phyloP scores from a whole-genome alignment of 352 stramenopile species.

The Phytophthora megakarya region DNA sequence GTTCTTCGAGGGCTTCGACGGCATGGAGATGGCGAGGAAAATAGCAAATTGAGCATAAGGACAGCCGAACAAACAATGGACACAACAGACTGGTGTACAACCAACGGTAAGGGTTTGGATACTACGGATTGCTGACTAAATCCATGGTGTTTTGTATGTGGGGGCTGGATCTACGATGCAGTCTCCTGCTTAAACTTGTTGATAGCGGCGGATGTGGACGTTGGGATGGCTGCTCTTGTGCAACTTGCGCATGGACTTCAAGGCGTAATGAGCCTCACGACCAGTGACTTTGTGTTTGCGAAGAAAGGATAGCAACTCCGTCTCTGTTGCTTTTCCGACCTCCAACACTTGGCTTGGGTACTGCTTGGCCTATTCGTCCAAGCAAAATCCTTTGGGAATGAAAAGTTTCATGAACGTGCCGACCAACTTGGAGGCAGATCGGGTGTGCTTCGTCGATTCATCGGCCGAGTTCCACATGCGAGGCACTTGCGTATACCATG shows the following conservation, averaged over 20 bases:
- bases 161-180: background rate
- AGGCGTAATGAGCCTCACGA: conserved; percentile 5
- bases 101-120: too few species aligned
- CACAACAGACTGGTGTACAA: too few species aligned
- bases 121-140: too few species aligned
- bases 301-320: conserved; percentile 1
- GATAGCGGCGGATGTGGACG: background rate
- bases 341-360: conserved; percentile 2
- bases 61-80: background rate
- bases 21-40: background rate
- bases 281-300: background rate
- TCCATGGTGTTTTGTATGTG: too few species aligned
- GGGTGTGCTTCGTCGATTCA: conserved; percentile 1
- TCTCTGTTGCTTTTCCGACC: background rate
- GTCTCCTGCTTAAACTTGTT: background rate
- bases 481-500: conserved; percentile 13
- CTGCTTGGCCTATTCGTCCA: background rate
- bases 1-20: too few species aligned
- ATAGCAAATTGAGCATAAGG: background rate
- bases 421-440: conserved; percentile 1
- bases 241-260: conserved; percentile 18
- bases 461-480: conserved; percentile 5
- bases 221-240: conserved; percentile 2
- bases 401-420: conserved; percentile 1
- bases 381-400: background rate